Evolutionary conservation across 768 basidiomycete species (phyloP), one percentile per base, ranked within the genome.

Genomic region (Leccinum uliginosum): DNA sequence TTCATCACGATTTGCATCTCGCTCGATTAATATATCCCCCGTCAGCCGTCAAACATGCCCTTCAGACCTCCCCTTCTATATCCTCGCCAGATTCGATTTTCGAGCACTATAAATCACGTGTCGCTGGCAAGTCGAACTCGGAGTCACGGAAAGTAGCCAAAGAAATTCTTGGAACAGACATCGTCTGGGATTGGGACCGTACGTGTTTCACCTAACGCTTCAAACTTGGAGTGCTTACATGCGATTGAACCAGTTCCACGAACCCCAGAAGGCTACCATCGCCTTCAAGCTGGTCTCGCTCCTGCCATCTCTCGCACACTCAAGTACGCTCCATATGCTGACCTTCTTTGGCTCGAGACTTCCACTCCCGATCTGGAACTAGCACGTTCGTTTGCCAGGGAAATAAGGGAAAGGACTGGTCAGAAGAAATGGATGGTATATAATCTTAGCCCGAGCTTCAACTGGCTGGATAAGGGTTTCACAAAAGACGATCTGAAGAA

Each of bases 181-280:
- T 95, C n/a, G 82, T 77, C 66, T 96, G 94, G 93, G 86, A 93
- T 66, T 94, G 92, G 80, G 91, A 93, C 72, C 74, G 91, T 91
- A 66, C 62, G 87, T 76, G 6, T 51, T 52, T n/a, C 46, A 38
- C 21, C 44, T 24, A 5, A 43, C 34, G 15, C 30, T 50, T 14
- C 51, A 8, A 19, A 40, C 4, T 51, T 14, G 21, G 34, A 1
- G 1, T 27, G 12, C 44, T 66, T 48, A 57, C 47, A 12, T 47
- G 19, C 1, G 17, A 51, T 51, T 30, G n/a, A 5, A 56, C 23
- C 59, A 92, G 91, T 87, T 47, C 91, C 93, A 6, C 83, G 91
- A 27, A 97, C 93, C 1, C 82, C 86, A 26, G 93, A 96, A 76
- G 94, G 94, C 14, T 95, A 92, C 70, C 91, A 95, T 65, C 92